Conservation (phyloP, 2,329 filamentous ascomycete species). For the Malbranchea zuffiana region DNA sequence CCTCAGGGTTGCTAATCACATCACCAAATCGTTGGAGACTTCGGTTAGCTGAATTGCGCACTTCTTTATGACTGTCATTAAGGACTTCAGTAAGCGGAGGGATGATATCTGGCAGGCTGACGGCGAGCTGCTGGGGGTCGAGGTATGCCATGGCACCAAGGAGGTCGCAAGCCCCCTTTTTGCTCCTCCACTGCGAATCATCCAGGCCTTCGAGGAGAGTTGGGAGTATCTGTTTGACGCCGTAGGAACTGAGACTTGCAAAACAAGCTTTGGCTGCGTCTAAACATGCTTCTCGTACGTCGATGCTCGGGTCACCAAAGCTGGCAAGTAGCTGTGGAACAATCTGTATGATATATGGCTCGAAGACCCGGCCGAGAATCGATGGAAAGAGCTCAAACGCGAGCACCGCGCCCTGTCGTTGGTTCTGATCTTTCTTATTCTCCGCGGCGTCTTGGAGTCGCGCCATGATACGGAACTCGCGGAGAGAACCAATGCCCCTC, state of each 20-base stretch:
- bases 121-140: slow-evolving; percentile 84
- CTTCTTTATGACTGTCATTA: slow-evolving; percentile 97
- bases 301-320: slow-evolving; percentile 77
- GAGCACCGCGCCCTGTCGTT: slow-evolving; percentile 77
- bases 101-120: slow-evolving; percentile 91
- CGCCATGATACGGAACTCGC: slow-evolving; percentile 76
- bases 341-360: slow-evolving; percentile 92
- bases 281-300: slow-evolving; percentile 86
- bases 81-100: slow-evolving; percentile 86
- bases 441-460: slow-evolving; percentile 73
- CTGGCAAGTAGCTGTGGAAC: slow-evolving; percentile 80
- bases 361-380: slow-evolving; percentile 78
- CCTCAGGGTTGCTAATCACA: slow-evolving; percentile 94
- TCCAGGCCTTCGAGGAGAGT: slow-evolving; percentile 85
- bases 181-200: slow-evolving; percentile 94
- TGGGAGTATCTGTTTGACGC: slow-evolving; percentile 87
- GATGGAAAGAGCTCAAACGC: slow-evolving; percentile 84
- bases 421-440: slow-evolving; percentile 85
- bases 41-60: slow-evolving; percentile 80
- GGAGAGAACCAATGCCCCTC: slow-evolving; percentile 69
- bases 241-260: slow-evolving; percentile 82
- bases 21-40: slow-evolving; percentile 96
- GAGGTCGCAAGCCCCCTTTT: slow-evolving; percentile 93
- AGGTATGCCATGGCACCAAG: slow-evolving; percentile 97
- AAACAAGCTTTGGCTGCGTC: slow-evolving; percentile 93